Conservation (phyloP, 805 yeast genomes). For the Candida corydali region DNA sequence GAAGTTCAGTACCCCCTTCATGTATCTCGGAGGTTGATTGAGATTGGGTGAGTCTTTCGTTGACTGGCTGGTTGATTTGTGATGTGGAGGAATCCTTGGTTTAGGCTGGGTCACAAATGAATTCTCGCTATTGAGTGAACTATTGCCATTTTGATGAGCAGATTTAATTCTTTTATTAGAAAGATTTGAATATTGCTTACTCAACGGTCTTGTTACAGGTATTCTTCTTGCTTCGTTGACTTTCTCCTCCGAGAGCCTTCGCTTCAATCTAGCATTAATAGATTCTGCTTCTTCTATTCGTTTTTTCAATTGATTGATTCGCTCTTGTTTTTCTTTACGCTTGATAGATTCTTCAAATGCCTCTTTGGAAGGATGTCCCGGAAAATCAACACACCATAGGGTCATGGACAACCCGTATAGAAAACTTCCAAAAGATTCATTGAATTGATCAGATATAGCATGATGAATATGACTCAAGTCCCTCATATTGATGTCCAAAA, state of each 20-base stretch:
- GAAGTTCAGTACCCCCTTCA: slow-evolving; percentile 29
- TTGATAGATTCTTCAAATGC: slow-evolving; percentile 28
- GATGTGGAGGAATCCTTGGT: slow-evolving; percentile 24
- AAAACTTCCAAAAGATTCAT: slow-evolving; percentile 75
- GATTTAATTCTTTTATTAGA: neutral
- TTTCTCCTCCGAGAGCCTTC: neutral
- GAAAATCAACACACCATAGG: slow-evolving; percentile 84
- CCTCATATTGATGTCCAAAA: slow-evolving; percentile 56
- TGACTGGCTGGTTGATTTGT: slow-evolving; percentile 7
- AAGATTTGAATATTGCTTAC: neutral
- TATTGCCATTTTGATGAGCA: slow-evolving; percentile 1
- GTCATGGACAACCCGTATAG: slow-evolving; percentile 78
- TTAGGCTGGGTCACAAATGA: slow-evolving; percentile 26
- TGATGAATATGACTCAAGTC: slow-evolving; percentile 58
- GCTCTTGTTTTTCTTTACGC: slow-evolving; percentile 17
- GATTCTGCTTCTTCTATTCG: slow-evolving; percentile 12
- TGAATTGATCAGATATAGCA: slow-evolving; percentile 54
- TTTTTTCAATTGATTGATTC: slow-evolving; percentile 20
- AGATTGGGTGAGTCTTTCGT: slow-evolving; percentile 28
- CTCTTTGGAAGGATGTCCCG: slow-evolving; percentile 33
- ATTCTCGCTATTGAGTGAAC: slow-evolving; percentile 17
- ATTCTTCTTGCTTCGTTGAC: neutral
- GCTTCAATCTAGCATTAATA: slow-evolving; percentile 4
- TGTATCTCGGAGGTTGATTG: slow-evolving; percentile 41
- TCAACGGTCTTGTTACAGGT: neutral